Base-by-base conservation (phyloP, 2,329 filamentous ascomycete species). In the Lecanosticta acicola region DNA sequence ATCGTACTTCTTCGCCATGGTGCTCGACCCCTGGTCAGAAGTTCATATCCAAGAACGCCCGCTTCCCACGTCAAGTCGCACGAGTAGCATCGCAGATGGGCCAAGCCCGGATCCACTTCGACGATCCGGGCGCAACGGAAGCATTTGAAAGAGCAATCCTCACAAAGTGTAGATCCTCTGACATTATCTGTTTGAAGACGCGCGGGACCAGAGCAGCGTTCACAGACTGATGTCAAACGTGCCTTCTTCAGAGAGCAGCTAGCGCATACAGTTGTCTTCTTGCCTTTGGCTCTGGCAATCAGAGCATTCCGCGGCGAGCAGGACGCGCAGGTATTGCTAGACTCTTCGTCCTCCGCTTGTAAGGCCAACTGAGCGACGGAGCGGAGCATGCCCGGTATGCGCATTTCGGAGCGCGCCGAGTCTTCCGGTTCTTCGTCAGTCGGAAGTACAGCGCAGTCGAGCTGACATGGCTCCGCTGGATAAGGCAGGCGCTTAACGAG, bases 111-210 rank as follows among this genome's bases (percentile, higher is more conserved):
- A 1, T 48, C 48, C 2, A 68, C 38, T 1, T 37, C 26, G 4
- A 54, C 61, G 13, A 40, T 3, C 32, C 46, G 35, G 1, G 62
- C 64, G 42, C 71, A 74, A 1, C 70, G 59, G 43, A 72, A 67
- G 50, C 71, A 74, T 1, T 60, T 49, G 46, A 73, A 73, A 2
- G 55, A 56, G 53, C 70, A 72, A 18, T 61, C 60, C 51, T 72
- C 69, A 47, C 71, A 73, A 3, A 67, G 45, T 3, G 48, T 46
- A 4, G 20, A 11, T 24, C 37, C 46, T 17, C 16, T 38, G 38
- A 21, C 26, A 9, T 36, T 20, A 10, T 49, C 46, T 10, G 46
- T 50, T 35, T 44, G 34, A 13, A 48, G 32, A 14, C 50, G 45
- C 18, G 54, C 52, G 21, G 52, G 50, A 29, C 35, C 41, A 20